Percentiles rank a stretch among this genome's conserved stretches.
These are phyloP conservation scores for Boechera stricta DNA, from an alignment of 345 rosid genomes.

Conservation along the genomic window DNA sequence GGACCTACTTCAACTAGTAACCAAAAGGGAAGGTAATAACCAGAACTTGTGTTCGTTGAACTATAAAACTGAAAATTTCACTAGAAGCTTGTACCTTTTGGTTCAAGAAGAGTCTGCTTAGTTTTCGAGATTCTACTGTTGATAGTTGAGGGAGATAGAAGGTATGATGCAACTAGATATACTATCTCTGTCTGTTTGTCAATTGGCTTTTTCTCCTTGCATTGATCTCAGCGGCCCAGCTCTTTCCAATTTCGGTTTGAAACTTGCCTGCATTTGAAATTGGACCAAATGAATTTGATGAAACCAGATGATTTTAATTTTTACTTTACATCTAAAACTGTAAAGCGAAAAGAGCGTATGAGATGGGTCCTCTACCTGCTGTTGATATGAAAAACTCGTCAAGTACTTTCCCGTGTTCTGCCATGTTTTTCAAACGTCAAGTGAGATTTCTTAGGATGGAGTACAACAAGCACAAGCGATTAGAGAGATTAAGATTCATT, in stretches of 20 bases:
- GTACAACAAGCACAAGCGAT: constrained; percentile 10
- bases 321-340: not conserved
- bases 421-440: constrained; percentile 41
- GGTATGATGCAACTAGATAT: constrained; percentile 7
- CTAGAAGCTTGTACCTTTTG: constrained; percentile 27
- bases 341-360: not conserved
- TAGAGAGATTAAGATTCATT: not conserved
- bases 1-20: constrained; percentile 11
- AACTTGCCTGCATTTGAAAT: constrained; percentile 69
- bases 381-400: constrained; percentile 92
- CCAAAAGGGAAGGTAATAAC: constrained; percentile 9
- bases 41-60: constrained; percentile 13
- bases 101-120: constrained; percentile 30
- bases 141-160: constrained; percentile 15
- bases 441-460: constrained; percentile 3
- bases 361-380: constrained; percentile 61
- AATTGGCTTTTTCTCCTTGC: constrained; percentile 70
- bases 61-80: constrained; percentile 25
- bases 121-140: not conserved
- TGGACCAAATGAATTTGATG: not conserved
- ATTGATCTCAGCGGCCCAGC: constrained; percentile 86
- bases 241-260: constrained; percentile 86
- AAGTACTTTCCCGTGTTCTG: constrained; percentile 90
- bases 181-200: constrained; percentile 48
- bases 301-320: not conserved